Evolutionary conservation across 1,284 basidiomycete species (phyloP), one percentile per base, ranked within the genome.

Genomic region (Tilletia horrida): DNA sequence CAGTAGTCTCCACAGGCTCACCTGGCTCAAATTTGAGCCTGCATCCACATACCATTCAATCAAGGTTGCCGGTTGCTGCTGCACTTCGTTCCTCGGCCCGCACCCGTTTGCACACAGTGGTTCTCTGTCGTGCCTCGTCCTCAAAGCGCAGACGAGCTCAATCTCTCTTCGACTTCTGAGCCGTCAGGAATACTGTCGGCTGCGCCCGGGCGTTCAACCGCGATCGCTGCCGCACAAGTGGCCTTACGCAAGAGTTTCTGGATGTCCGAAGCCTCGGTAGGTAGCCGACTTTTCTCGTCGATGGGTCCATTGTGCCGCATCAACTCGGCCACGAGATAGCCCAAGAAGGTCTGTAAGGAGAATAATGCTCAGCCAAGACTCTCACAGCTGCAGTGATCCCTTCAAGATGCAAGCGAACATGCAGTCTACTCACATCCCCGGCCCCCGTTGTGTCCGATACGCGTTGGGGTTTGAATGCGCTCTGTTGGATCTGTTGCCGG

Each of bases 381-480:
- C 9, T 44, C 43, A 44, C 9, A 9, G 18, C 18, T 44, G 8
- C 43, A 18, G 43, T 44, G 9, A 9, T 44, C 43, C 43, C 18
- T 44, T 18, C 43, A 45, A 45, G n/a, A 45, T 13, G 50, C 11
- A 21, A 52, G 16, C 47, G 16, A 3, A 48, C 47, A n/a, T 48
- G 16, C 18, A n/a, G 16, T n/a, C 18, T 18, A 52, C 50, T 11
- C 4, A 77, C 79, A 66, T 82, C 80, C 29, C 80, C 80, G 1
- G 80, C 80, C 18, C 80, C 80, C 0, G 80, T 82, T 1, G 79
- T 81, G 43, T 81, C 79, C 3, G 65, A 57, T 1, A 80, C 78
- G n/a, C 71, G 63, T 21, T 64, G 67, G 2, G 79, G 75, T 45
- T 71, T 73, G 62, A 69, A 62, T 1, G 80, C 69, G 0, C 72